Evolutionary conservation across 192 early-diverging fungal species (phyloP).

Genomic region (Phycomyces blakesleeanus): DNA sequence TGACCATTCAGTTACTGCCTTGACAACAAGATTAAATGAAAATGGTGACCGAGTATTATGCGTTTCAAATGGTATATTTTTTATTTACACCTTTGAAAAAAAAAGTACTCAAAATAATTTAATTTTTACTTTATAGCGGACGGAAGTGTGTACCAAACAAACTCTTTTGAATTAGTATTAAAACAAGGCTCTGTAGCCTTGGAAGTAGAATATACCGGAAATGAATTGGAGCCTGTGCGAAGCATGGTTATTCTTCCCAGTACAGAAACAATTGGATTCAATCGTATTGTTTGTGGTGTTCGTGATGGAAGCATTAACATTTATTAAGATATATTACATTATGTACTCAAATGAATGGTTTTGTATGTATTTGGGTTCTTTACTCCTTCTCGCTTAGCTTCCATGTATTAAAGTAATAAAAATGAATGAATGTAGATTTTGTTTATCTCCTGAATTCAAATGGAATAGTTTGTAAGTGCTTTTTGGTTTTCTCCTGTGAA

Average conservation of each 20-base stretch:
- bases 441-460: no score
- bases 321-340: conserved; percentile 7
- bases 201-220: conserved; percentile 25
- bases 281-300: conserved; percentile 12
- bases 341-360: no score
- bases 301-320: conserved; percentile 20
- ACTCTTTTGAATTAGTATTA: conserved; percentile 1
- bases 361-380: no score
- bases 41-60: conserved; percentile 11
- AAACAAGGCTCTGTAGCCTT: not conserved
- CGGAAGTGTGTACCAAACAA: conserved; percentile 27
- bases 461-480: no score
- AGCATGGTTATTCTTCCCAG: conserved; percentile 2
- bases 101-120: not conserved
- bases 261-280: not conserved
- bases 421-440: no score
- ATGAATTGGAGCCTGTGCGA: conserved; percentile 23
- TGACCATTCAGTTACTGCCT: conserved; percentile 8
- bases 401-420: no score
- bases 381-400: no score
- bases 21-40: conserved; percentile 6
- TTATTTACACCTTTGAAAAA: not conserved
- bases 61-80: conserved; percentile 15
- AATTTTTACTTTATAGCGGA: conserved; percentile 13
- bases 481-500: no score